Percentiles rank a stretch among this genome's conserved stretches.
These are phyloP conservation scores for Penicillium dipodomyicola DNA, from an alignment of 495 filamentous ascomycete genomes.

Conservation along the genomic window DNA sequence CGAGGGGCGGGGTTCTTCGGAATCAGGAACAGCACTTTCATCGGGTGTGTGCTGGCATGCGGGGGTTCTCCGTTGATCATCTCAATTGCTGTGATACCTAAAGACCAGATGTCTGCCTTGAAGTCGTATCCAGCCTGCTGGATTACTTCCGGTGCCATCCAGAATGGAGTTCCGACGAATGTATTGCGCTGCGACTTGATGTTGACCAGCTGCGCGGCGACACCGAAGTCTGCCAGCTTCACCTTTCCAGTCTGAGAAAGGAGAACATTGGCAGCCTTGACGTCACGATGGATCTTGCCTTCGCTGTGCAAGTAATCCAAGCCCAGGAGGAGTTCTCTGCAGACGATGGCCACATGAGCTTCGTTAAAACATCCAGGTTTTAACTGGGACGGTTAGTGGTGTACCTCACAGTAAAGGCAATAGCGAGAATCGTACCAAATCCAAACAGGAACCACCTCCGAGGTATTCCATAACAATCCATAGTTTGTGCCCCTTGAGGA, in stretches of 20 bases:
- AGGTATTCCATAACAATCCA: conserved; percentile 99
- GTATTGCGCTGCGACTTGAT: conserved; percentile 98
- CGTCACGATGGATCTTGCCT: conserved; percentile 95
- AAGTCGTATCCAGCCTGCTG: conserved; percentile 95
- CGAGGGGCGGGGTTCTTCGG: conserved; percentile 85
- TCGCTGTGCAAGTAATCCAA: conserved; percentile 92
- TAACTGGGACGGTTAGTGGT: conserved; percentile 55
- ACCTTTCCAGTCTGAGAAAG: conserved; percentile 86
- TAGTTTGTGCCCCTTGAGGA: conserved; percentile 88
- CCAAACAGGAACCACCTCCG: conserved; percentile 88
- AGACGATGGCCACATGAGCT: conserved; percentile 90
- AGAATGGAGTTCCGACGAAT: conserved; percentile 98
- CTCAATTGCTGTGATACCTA: conserved; percentile 95
- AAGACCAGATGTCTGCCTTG: conserved; percentile 96
- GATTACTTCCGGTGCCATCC: conserved; percentile 99
- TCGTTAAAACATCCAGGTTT: conserved; percentile 92
- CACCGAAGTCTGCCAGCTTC: conserved; percentile 96
- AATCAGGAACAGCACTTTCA: conserved; percentile 98
- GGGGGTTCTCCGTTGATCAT: conserved; percentile 91
- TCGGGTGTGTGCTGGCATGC: conserved; percentile 85
- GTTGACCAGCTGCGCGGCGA: conserved; percentile 93
- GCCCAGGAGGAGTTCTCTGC: conserved; percentile 83
- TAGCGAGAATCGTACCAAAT: conserved; percentile 59
- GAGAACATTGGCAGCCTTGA: conserved; percentile 93
- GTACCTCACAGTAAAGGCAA: neutral